A percentile compares a stretch with the other conserved stretches of the same genome.
phyloP scores from a whole-genome alignment of 2,329 filamentous ascomycete genomes.

The Ploettnerulaceae sp. region DNA sequence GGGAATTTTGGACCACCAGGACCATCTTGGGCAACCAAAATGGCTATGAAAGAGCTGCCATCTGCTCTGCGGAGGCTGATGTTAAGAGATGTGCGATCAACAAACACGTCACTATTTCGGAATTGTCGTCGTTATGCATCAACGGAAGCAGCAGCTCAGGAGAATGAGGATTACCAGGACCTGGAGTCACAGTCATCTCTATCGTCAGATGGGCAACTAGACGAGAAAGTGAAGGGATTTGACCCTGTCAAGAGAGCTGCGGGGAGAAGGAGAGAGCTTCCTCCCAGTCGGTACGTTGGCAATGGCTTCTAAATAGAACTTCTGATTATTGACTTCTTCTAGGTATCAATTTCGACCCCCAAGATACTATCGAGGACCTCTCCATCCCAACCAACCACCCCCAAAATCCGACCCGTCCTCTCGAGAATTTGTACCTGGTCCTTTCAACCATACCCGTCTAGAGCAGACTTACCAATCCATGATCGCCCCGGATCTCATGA shows the following conservation, averaged over 20 bases:
- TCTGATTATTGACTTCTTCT: conserved; percentile 7
- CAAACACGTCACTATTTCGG: conserved; percentile 8
- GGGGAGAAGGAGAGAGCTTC: conserved; percentile 36
- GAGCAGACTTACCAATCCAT: conserved; percentile 88
- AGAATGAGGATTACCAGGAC: conserved; percentile 35
- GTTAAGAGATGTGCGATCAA: conserved; percentile 23
- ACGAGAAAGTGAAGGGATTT: conserved; percentile 38
- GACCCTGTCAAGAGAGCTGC: conserved; percentile 45
- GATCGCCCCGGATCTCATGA: conserved; percentile 80
- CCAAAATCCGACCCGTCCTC: conserved; percentile 80
- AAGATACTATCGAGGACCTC: conserved; percentile 88
- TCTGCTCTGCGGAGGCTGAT: conserved; percentile 28
- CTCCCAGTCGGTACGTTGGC: conserved; percentile 37
- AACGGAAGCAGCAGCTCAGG: conserved; percentile 24
- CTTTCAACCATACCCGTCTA: conserved; percentile 81
- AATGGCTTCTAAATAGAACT: background rate
- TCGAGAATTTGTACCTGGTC: conserved; percentile 82
- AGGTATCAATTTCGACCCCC: conserved; percentile 95
- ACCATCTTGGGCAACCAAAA: conserved; percentile 18
- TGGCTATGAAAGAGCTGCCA: conserved; percentile 33
- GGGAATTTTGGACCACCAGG: conserved; percentile 13
- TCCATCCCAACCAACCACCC: conserved; percentile 91
- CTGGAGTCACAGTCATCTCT: conserved; percentile 45
- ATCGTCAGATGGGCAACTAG: conserved; percentile 32
- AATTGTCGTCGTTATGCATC: conserved; percentile 30